Base-by-base conservation (phyloP, 2,329 filamentous ascomycete genomes). In the Tolypocladium guangdongense region DNA sequence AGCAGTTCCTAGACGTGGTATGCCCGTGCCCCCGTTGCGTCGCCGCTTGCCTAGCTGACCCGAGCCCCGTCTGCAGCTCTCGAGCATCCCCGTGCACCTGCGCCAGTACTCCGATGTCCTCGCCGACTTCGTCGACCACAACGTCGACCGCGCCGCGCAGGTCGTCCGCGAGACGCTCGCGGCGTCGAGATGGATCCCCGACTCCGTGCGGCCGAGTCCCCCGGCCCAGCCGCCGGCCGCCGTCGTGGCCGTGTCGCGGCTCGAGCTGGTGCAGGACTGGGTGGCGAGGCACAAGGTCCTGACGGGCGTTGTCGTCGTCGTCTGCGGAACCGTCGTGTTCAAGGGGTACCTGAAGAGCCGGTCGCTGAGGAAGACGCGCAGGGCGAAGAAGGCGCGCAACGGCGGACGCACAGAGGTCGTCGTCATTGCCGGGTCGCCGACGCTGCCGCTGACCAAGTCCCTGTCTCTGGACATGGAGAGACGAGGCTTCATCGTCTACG, bases 401-500 rank as follows among this genome's bases (percentile, higher is more conserved):
- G 93, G 93, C 27, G 89, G 88, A 4, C 81, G 93, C 52, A 83
- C 86, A 58, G 93, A 99, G 69, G 92, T 97, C 6, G 74, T 83
- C 66, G 87, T 97, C 32, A 80, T 97, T 57, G 90, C 90, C 24
- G 92, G 92, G n/a, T 90, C 89, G 22, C 87, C 90, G 2, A 82
- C 86, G 50, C 84, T 95, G 62, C 87, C 91, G 18, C 77, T 96
- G 64, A 92, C 90, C 7, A 86, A 85, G 63, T 90, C 89, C 12
- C 75, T 97, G 52, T 84, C 90, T 2, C 72, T 91, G 49, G 93
- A 99, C 65, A 76, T 99, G 60, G 93, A 97, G 71, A 79, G 90
- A 55, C 83, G 90, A 58, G 93, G 93, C 5, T 97, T 95, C 68
- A 88, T 97, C 56, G 89, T 97, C 53, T 99, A 90, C 68, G 78